phyloP scores from a whole-genome alignment of 2,329 filamentous ascomycete species.

The Alternaria rosae region DNA sequence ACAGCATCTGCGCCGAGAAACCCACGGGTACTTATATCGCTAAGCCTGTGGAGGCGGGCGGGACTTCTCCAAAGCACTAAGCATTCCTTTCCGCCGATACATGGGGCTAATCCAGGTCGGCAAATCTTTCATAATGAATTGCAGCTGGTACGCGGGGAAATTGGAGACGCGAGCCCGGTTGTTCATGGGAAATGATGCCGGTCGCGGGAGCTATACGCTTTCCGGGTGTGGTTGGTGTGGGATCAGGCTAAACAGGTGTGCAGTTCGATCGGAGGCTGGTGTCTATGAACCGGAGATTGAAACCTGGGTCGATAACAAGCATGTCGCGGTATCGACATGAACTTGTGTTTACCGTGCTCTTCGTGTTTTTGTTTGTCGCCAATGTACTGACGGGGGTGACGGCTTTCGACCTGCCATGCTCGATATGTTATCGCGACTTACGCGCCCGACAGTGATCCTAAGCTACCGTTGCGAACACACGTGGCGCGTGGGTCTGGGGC shows the following conservation, averaged over 20 bases:
- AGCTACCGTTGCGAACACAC: background rate
- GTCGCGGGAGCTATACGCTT: conserved; percentile 27
- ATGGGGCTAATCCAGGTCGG: conserved; percentile 5
- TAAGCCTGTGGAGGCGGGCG: conserved; percentile 6
- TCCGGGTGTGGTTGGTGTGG: conserved; percentile 14
- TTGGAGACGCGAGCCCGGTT: conserved; percentile 21
- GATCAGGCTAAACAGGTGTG: conserved; percentile 40
- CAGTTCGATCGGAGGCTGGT: background rate
- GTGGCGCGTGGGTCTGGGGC: background rate
- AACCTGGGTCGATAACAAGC: background rate
- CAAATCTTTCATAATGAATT: conserved; percentile 16
- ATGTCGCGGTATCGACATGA: background rate
- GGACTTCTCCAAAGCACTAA: conserved; percentile 10
- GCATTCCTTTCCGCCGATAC: conserved; percentile 21
- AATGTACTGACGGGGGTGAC: background rate
- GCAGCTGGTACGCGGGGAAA: conserved; percentile 23
- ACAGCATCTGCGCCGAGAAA: background rate
- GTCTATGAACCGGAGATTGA: conserved; percentile 2
- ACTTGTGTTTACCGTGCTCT: background rate
- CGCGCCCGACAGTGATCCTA: background rate
- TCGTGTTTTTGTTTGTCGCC: background rate
- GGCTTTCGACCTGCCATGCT: background rate
- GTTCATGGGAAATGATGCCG: conserved; percentile 19
- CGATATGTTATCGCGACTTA: background rate
- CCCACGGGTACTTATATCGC: conserved; percentile 25